A percentile compares a stretch with the other conserved stretches of the same genome.
phyloP scores from a whole-genome alignment of 495 filamentous ascomycete species.

The Neurospora sp. region DNA sequence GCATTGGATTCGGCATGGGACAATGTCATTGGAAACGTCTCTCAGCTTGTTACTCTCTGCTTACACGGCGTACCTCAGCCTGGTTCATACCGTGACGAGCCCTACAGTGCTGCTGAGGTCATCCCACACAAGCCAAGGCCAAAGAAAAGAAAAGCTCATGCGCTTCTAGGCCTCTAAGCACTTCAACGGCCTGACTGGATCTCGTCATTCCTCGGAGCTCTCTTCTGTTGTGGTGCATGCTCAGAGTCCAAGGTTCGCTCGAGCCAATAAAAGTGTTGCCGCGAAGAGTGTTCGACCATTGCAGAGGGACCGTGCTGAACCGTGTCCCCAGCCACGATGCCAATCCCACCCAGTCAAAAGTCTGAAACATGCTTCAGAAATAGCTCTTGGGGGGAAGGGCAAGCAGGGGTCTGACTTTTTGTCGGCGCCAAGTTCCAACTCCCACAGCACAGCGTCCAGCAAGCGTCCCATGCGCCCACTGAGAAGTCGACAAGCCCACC shows the following conservation, averaged over 20 bases:
- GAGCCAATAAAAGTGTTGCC: not conserved
- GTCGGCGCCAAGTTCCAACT: not conserved
- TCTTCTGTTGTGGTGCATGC: not conserved
- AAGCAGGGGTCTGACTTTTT: constrained; percentile 2
- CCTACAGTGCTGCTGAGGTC: not conserved
- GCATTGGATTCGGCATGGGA: not conserved
- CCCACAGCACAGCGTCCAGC: constrained; percentile 1
- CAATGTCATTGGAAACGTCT: not conserved
- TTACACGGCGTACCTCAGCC: not conserved
- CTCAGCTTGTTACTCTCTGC: not conserved
- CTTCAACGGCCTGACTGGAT: not conserved
- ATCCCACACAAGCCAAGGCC: not conserved
- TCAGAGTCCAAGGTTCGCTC: not conserved
- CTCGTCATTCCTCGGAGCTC: not conserved
- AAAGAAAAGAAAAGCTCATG: not conserved
- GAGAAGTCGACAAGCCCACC: not conserved
- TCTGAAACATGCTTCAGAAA: constrained; percentile 28
- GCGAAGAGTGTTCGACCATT: not conserved
- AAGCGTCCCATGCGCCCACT: not conserved
- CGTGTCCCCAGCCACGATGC: constrained; percentile 17
- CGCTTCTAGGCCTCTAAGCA: not conserved
- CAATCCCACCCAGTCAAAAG: constrained; percentile 13
- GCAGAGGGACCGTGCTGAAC: constrained; percentile 11
- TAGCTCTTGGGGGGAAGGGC: constrained; percentile 10
- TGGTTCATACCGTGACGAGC: not conserved